Conservation (phyloP, 1,284 basidiomycete species). For the Exobasidium cylindrosporum region DNA sequence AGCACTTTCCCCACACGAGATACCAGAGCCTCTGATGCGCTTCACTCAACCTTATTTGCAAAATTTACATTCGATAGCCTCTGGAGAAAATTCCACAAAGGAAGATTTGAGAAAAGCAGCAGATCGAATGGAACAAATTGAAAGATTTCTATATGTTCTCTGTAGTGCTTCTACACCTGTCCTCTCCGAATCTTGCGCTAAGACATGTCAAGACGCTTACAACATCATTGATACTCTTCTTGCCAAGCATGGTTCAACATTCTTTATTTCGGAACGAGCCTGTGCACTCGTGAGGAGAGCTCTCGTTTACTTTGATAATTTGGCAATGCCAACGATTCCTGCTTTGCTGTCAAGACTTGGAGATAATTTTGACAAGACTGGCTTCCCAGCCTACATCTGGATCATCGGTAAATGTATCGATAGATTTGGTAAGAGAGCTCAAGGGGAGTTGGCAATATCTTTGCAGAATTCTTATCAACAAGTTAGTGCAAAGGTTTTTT, state of each 20-base stretch:
- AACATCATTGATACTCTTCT: conserved; percentile 77
- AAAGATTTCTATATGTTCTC: conserved; percentile 31
- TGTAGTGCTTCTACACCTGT: conserved; percentile 8
- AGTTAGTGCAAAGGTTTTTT: conserved; percentile 34
- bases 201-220: conserved; percentile 79
- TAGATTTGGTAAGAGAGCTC: conserved; percentile 28
- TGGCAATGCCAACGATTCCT: conserved; percentile 69
- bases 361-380: conserved; percentile 73
- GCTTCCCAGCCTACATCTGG: conserved; percentile 88
- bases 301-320: conserved; percentile 73
- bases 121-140: conserved; percentile 61
- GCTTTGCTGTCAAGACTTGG: conserved; percentile 74
- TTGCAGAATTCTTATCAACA: conserved; percentile 38
- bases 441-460: conserved; percentile 23
- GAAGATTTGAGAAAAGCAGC: conserved; percentile 66
- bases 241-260: conserved; percentile 72
- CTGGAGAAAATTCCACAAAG: conserved; percentile 56
- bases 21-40: conserved; percentile 75
- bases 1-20: conserved; percentile 76
- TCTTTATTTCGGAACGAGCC: conserved; percentile 76
- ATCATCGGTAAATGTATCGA: conserved; percentile 74
- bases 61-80: conserved; percentile 57
- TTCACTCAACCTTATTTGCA: conserved; percentile 67
- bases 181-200: conserved; percentile 60
- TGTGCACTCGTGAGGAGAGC: conserved; percentile 85